Conservation (phyloP, 2,329 filamentous ascomycete genomes). For the Pestalotiopsis sp. region DNA sequence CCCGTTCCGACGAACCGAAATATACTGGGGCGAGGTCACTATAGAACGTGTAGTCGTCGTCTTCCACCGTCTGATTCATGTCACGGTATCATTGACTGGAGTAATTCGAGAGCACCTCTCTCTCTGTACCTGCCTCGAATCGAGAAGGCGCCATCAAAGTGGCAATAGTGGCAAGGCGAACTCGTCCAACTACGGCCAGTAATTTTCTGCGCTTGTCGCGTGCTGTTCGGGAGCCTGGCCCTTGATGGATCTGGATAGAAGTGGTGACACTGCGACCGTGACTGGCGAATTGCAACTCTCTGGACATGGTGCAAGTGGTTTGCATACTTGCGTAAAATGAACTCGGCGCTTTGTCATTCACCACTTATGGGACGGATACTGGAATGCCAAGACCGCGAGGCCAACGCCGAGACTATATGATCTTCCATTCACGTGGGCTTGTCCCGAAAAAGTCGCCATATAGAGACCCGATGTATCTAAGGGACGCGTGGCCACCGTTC, state of each 20-base stretch:
- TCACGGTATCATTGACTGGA: neutral
- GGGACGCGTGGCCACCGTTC: no score
- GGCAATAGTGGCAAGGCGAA: no score
- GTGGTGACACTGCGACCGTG: neutral
- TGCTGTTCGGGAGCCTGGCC: neutral
- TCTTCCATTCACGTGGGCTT: no score
- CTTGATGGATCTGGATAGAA: neutral
- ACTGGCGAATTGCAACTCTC: neutral
- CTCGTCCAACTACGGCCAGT: neutral
- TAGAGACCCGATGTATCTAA: no score
- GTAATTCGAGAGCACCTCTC: neutral
- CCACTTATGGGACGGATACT: no score
- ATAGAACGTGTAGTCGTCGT: neutral
- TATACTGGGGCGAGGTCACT: neutral
- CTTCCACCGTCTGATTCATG: neutral
- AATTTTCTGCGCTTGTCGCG: neutral
- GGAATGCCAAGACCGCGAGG: no score
- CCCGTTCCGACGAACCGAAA: neutral
- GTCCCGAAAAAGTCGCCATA: no score
- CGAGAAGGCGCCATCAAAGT: neutral
- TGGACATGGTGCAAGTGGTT: neutral
- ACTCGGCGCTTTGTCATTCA: no score
- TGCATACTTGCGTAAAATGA: neutral
- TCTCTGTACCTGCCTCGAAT: neutral
- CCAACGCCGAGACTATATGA: no score